A percentile compares a stretch with the other conserved stretches of the same genome.
Evolutionary conservation across 148 eudicot species (phyloP).

Genomic region (Drosera capensis): DNA sequence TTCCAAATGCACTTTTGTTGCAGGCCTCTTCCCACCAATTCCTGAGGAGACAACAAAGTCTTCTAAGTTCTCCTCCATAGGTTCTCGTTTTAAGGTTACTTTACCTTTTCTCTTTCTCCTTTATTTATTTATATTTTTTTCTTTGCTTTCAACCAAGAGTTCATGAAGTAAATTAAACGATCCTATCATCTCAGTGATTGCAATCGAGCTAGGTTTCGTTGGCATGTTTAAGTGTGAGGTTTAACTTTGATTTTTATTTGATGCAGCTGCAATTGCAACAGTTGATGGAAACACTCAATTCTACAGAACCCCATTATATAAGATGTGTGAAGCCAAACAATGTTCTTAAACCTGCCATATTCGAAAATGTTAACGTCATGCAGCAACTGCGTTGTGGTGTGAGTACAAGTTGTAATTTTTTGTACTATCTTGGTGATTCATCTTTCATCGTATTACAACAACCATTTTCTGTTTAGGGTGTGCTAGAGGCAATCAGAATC

Average conservation of each 20-base stretch:
- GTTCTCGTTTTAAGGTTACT: conserved; percentile 80
- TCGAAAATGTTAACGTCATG: conserved; percentile 87
- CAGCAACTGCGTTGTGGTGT: conserved; percentile 99
- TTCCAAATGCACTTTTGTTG: conserved; percentile 84
- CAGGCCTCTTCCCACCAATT: conserved; percentile 68
- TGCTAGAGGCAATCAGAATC: conserved; percentile 93
- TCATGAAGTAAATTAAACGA: no score
- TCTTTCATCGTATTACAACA: conserved; percentile 7
- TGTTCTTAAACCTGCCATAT: conserved; percentile 79
- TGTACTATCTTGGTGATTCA: not conserved
- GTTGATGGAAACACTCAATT: conserved; percentile 88
- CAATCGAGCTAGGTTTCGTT: no score
- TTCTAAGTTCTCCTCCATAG: conserved; percentile 89
- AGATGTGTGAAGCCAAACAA: conserved; percentile 99
- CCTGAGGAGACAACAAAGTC: conserved; percentile 66
- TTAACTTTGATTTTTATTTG: conserved; percentile 5
- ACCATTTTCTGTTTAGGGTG: conserved; percentile 57
- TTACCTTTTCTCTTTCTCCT: not conserved
- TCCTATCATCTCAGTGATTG: no score
- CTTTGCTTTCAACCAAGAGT: no score
- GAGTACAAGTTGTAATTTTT: conserved; percentile 30
- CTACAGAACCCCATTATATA: conserved; percentile 93
- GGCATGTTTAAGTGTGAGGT: not conserved
- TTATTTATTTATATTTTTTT: conserved; percentile 6
- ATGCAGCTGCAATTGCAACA: conserved; percentile 83